These are phyloP conservation scores for Tanozyma kutaoensis DNA, from an alignment of 805 yeast species.

Conservation along the genomic window DNA sequence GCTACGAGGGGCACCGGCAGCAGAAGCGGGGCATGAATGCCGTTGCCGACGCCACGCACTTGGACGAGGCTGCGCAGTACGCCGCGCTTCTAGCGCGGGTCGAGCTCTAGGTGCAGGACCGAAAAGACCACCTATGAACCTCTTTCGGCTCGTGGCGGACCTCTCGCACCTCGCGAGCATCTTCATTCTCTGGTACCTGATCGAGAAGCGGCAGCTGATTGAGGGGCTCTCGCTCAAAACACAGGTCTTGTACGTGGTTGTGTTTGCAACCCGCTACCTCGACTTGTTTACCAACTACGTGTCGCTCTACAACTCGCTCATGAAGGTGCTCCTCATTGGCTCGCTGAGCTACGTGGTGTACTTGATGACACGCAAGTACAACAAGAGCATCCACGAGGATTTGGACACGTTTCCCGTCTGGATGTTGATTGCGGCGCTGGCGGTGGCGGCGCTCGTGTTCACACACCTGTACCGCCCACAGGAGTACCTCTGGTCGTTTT, in stretches of 20 bases:
- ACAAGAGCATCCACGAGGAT: slow-evolving; percentile 50
- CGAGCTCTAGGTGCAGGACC: slow-evolving; percentile 2
- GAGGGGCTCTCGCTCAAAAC: slow-evolving; percentile 85
- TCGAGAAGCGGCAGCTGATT: slow-evolving; percentile 49
- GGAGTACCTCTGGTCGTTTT: slow-evolving; percentile 77
- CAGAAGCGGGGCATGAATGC: slow-evolving; percentile 1
- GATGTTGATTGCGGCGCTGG: slow-evolving; percentile 55
- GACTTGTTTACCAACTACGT: slow-evolving; percentile 45
- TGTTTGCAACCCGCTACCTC: slow-evolving; percentile 60
- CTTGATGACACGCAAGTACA: slow-evolving; percentile 51
- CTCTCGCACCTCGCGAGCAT: slow-evolving; percentile 73
- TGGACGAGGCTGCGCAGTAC: slow-evolving; percentile 6
- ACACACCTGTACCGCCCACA: slow-evolving; percentile 47
- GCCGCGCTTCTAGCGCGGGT: slow-evolving; percentile 5
- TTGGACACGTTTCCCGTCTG: slow-evolving; percentile 56
- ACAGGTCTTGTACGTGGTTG: slow-evolving; percentile 64
- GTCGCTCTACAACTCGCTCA: slow-evolving; percentile 61
- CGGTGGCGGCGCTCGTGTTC: slow-evolving; percentile 42
- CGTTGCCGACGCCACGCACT: neutral
- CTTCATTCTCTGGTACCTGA: slow-evolving; percentile 59
- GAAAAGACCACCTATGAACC: slow-evolving; percentile 15
- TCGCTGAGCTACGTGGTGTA: slow-evolving; percentile 67
- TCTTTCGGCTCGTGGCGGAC: slow-evolving; percentile 47
- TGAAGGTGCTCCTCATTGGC: slow-evolving; percentile 73
- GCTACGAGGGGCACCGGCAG: slow-evolving; percentile 5